Base-by-base conservation (phyloP, 805 yeast species). In the Cyberlindnera maritima region DNA sequence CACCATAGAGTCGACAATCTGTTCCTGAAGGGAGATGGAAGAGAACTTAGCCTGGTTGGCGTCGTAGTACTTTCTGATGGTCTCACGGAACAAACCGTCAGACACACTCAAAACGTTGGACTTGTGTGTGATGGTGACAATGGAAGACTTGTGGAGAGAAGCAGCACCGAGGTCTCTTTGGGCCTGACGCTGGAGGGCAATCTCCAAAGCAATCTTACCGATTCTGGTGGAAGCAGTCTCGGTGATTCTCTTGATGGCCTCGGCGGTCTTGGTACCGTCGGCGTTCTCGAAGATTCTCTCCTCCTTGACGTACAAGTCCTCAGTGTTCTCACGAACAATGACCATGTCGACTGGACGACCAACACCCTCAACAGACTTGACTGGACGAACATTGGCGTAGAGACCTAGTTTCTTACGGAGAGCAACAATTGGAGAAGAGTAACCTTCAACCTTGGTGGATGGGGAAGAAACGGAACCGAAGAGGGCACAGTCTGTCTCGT, bases 371-470 rank as follows among this genome's bases (percentile, higher is more conserved):
- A 91, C 97, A 43, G 94, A 84, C 72, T 94, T 94, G 58, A 94
- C 98, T 4, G 99, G 99, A 68, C 99, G 86, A 43, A 94, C 97
- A 60, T 94, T 94, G 59, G 99, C 99, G 67, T 87, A 94, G 44
- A 94, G 75, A 9, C 96, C 97, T 69, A 94, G 64, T 69, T 87
- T 88, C 80, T 92, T 94, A 75, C 99, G 85, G 63, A 94, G 77
- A n/a, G 98, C 98, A 46, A 94, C 99, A 67, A 94, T 92, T 58
- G 99, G 99, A 26, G 98, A 92, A 17, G 97, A 91, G 74, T 94
- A 94, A 44, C 99, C 99, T 39, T 79, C 94, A 39, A 94, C 98
- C 71, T 90, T 90, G 59, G 84, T 81, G 38, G 96, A 77, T 56
- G 99, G 99, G 17, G 97, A 90, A 40, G 90, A 88, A 46, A 94